These are phyloP conservation scores for Stramenopiles sp. DNA, from an alignment of 352 stramenopile species.

Conservation along the genomic window DNA sequence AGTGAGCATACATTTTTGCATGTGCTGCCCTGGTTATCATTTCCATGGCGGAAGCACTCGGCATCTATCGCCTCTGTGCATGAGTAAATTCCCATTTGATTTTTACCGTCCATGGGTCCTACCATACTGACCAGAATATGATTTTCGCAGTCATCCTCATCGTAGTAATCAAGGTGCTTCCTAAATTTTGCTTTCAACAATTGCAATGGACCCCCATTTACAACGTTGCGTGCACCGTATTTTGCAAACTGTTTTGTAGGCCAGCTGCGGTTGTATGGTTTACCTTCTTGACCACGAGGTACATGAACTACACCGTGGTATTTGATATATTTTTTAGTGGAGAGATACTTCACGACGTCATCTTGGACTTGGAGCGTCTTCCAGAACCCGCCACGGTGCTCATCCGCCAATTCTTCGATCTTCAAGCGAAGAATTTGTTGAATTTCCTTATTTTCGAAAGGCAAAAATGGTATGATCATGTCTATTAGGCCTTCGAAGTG, in stretches of 20 bases:
- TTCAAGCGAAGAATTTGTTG: conserved; percentile 52
- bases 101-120: no score
- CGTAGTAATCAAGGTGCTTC: conserved; percentile 42
- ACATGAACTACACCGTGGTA: not conserved
- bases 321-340: not conserved
- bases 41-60: no score
- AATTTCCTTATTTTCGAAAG: conserved; percentile 55
- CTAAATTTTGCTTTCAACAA: conserved; percentile 51
- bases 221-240: conserved; percentile 51
- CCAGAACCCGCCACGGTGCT: conserved; percentile 51
- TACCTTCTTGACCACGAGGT: conserved; percentile 23
- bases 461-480: conserved; percentile 58
- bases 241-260: conserved; percentile 39
- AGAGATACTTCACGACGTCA: conserved; percentile 14
- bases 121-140: no score
- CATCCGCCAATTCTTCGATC: conserved; percentile 41
- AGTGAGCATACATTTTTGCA: no score
- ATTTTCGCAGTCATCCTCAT: no score
- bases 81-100: no score
- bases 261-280: conserved; percentile 28
- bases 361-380: conserved; percentile 46
- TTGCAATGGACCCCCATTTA: conserved; percentile 44
- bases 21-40: no score
- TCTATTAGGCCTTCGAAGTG: conserved; percentile 67
- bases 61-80: no score